Base-by-base conservation (phyloP, 768 basidiomycete species). In the Naganishia randhawae region DNA sequence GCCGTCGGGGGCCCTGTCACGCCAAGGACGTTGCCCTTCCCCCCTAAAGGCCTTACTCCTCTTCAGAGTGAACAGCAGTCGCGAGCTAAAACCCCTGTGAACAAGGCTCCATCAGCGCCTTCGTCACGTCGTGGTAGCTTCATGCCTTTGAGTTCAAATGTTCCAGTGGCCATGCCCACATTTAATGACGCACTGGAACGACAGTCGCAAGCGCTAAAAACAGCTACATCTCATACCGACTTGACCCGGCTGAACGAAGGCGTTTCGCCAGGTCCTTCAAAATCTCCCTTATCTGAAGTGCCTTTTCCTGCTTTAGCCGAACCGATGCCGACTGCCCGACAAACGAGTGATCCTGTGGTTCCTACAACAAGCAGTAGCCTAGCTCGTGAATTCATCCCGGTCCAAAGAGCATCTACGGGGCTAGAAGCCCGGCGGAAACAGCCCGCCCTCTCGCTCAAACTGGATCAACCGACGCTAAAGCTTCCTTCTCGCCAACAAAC, bases 361-460 rank as follows among this genome's bases (percentile, higher is more conserved):
- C 22, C 22, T 10, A 29, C n/a, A 29, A 37, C 16, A n/a, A 19
- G 10, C 17, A 35, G 39, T 3, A 39, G 6, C 9, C 33, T 22
- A 8, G 33, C 9, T 0, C 57, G 39, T 37, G 37, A 19, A 13
- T 41, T 61, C n/a, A 27, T 61, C 25, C 66, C 41, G 8, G 55
- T 67, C 14, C 65, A 55, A 32, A 66, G 63, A 51, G 68, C 68
- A 39, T 54, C 69, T 25, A 72, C 69, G 19, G 73, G 74, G n/a
- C 68, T 80, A 8, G 79, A 80, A 45, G 57, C 76, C n/a, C 72
- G 79, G 10, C 71, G 79, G 10, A 74, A 72, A 33, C 77, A 77
- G 57, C 78, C 78, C 10, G 72, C 74, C 25, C 68, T 80, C 7
- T 74, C 77, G 3, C 70, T 80, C 29, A 78, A 78, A 27, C 69